Conservation (phyloP, 169 alveolate species). For the Plasmodium vivax region DNA sequence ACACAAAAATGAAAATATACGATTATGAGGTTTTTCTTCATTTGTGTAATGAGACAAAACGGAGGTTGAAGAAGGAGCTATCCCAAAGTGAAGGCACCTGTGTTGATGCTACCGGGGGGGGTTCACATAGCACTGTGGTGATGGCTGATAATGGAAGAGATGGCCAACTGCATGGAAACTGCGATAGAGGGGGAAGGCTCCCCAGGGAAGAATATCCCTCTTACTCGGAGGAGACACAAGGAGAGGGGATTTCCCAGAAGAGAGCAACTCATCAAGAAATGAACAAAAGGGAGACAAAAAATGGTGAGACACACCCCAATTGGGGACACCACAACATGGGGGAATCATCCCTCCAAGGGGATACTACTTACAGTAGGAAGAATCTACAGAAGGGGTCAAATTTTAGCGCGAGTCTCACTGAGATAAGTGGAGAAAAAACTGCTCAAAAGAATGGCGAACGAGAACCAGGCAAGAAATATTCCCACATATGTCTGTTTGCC, state of each 20-base stretch:
- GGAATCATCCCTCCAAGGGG: neutral
- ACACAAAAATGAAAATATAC: slow-evolving; percentile 69
- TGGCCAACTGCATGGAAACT: neutral
- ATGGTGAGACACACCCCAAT: neutral
- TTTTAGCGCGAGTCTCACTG: neutral
- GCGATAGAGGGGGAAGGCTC: neutral
- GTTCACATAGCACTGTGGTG: neutral
- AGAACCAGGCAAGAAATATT: slow-evolving; percentile 31
- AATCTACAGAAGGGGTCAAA: neutral
- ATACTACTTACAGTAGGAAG: neutral
- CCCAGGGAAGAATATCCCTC: neutral
- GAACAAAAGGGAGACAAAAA: neutral
- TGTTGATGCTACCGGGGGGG: neutral
- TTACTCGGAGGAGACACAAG: neutral
- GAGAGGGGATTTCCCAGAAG: neutral
- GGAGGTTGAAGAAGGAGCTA: slow-evolving; percentile 18
- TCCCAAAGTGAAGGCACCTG: neutral
- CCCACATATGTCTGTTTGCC: slow-evolving; percentile 39
- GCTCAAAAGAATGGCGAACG: neutral
- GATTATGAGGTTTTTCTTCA: slow-evolving; percentile 75
- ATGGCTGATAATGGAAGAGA: neutral
- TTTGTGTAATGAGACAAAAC: slow-evolving; percentile 64
- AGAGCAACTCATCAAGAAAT: neutral
- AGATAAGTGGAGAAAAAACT: neutral
- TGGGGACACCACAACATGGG: neutral